phyloP scores from a whole-genome alignment of 257 asterid species.

The Schizonepeta tenuifolia region DNA sequence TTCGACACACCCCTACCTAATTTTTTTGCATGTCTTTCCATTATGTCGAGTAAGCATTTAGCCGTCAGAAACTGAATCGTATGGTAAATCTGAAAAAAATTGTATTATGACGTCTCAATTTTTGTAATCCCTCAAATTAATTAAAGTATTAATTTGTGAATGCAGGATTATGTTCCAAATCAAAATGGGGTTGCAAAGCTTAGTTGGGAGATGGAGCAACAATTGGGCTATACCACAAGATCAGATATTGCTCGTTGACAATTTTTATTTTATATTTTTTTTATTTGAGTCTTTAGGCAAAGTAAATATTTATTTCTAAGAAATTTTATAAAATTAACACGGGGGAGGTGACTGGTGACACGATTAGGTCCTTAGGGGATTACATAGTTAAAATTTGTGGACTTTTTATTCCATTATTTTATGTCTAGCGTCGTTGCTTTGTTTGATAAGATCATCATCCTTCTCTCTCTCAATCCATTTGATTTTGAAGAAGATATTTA shows the following conservation, averaged over 20 bases:
- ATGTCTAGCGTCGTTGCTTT: constrained; percentile 21
- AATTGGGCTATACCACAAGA: constrained; percentile 62
- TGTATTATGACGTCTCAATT: background rate
- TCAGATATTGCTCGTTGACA: constrained; percentile 82
- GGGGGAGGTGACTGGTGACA: background rate
- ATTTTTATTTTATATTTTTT: background rate
- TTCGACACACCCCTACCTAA: no score
- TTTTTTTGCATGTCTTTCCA: no score
- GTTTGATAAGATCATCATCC: background rate
- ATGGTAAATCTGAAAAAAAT: no score
- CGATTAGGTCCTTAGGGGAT: constrained; percentile 27
- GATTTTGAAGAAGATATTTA: constrained; percentile 6
- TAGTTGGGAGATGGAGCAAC: constrained; percentile 96
- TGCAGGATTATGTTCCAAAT: constrained; percentile 71
- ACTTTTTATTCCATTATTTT: constrained; percentile 24
- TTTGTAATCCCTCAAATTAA: background rate
- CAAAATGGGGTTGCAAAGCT: constrained; percentile 63
- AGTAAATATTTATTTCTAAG: constrained; percentile 20
- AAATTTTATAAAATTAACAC: constrained; percentile 20
- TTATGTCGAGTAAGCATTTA: no score
- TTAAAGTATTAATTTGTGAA: background rate
- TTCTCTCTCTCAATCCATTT: constrained; percentile 14
- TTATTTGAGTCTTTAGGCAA: background rate
- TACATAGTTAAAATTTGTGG: constrained; percentile 26
- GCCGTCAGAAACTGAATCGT: no score